These are phyloP conservation scores for Incumbomyces delicatus DNA, from an alignment of 2,329 filamentous ascomycete species.

Conservation along the genomic window DNA sequence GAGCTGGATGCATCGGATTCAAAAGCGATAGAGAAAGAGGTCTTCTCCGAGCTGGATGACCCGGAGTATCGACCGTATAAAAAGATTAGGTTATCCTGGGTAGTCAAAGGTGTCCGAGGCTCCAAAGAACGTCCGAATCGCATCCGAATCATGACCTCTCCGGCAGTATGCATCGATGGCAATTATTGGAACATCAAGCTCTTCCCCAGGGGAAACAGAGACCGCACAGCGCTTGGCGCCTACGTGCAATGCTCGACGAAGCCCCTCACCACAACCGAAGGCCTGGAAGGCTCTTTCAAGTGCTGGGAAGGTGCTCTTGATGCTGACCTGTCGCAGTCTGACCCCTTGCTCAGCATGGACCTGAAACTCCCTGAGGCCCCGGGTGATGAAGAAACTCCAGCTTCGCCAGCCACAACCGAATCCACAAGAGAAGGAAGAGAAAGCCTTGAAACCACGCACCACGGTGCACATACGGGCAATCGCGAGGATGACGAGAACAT, in stretches of 20 bases:
- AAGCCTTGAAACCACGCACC: background rate
- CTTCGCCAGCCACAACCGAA: background rate
- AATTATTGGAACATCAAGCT: constrained; percentile 59
- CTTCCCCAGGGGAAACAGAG: constrained; percentile 51
- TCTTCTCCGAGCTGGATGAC: constrained; percentile 48
- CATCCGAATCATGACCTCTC: constrained; percentile 49
- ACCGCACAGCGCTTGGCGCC: constrained; percentile 46
- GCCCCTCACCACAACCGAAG: constrained; percentile 28
- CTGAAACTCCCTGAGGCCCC: background rate
- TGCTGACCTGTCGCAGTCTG: constrained; percentile 24
- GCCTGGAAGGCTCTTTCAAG: constrained; percentile 32
- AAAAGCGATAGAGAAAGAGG: constrained; percentile 39
- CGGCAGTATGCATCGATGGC: constrained; percentile 45
- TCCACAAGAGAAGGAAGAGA: background rate
- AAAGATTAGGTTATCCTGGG: constrained; percentile 50
- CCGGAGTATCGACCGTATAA: constrained; percentile 46
- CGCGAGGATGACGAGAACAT: constrained; percentile 3
- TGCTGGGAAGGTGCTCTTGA: constrained; percentile 31
- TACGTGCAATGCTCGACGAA: constrained; percentile 54
- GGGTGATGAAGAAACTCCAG: constrained; percentile 7
- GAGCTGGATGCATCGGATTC: constrained; percentile 47
- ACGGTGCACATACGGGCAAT: background rate
- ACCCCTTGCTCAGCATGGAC: constrained; percentile 1
- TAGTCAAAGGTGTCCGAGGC: constrained; percentile 49
- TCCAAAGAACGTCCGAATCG: constrained; percentile 51